These are phyloP conservation scores for Fraxinus cuspidata DNA, from an alignment of 257 asterid species.

Conservation along the genomic window DNA sequence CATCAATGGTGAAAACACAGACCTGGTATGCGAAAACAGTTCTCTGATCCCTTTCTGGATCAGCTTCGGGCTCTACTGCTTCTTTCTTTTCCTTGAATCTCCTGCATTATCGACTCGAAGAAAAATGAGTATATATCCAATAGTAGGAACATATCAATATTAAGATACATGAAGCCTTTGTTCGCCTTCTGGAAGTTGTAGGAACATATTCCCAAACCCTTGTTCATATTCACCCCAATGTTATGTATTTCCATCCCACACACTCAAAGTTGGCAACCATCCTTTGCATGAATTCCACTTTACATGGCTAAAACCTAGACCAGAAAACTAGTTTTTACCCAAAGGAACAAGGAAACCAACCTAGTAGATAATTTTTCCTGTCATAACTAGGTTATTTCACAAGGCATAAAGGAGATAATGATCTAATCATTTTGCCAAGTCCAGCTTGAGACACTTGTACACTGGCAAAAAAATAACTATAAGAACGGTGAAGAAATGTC, in stretches of 20 bases:
- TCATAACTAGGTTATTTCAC: slow-evolving; percentile 6
- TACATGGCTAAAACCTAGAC: slow-evolving; percentile 46
- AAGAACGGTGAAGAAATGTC: background rate
- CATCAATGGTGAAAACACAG: slow-evolving; percentile 17
- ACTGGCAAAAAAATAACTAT: background rate
- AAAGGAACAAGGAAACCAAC: background rate
- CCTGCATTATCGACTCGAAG: slow-evolving; percentile 76
- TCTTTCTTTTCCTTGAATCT: slow-evolving; percentile 94
- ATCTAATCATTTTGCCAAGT: slow-evolving; percentile 17
- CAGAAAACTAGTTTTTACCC: slow-evolving; percentile 37
- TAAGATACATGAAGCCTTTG: slow-evolving; percentile 35
- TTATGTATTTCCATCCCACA: slow-evolving; percentile 51
- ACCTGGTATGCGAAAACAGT: slow-evolving; percentile 99
- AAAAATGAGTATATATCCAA: slow-evolving; percentile 49
- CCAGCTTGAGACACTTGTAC: slow-evolving; percentile 13
- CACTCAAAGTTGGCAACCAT: slow-evolving; percentile 48
- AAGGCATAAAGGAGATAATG: slow-evolving; percentile 5
- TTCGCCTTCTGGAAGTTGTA: slow-evolving; percentile 29
- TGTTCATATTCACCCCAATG: slow-evolving; percentile 36
- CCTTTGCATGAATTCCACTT: slow-evolving; percentile 43
- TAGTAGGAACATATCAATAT: slow-evolving; percentile 27
- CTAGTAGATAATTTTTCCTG: background rate
- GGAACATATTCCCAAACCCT: slow-evolving; percentile 54
- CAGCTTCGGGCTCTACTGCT: slow-evolving; percentile 94
- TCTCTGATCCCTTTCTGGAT: slow-evolving; percentile 99